Base-by-base conservation (phyloP, 441 rosid species). In the Biscutella auriculata region DNA sequence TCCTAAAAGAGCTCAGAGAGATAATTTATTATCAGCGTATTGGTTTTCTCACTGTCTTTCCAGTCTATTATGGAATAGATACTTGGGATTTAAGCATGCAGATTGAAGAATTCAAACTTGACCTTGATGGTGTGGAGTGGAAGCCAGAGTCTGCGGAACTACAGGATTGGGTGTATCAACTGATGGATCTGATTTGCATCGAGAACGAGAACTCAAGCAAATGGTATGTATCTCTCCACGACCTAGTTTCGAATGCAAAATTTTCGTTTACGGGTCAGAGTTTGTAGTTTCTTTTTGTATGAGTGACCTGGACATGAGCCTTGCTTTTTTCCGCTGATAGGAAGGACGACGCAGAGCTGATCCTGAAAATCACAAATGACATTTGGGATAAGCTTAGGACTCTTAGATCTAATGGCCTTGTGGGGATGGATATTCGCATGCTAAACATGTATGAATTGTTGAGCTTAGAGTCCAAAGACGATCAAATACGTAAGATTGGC, bases 21-120 rank as follows among this genome's bases (percentile, higher is more conserved):
- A 36, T 36, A n/a, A 8, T 36, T 5, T 6, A 36, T 5, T 6
- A 1, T 12, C 16, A 6, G 40, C 40, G 1, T 2, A 36, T 6
- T 4, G 40, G 15, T 36, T 12, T n/a, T n/a, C n/a, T n/a, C n/a
- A n/a, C 1, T 5, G 12, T 69, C 28, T 40, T 73, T 13, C 77
- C 77, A 8, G 66, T 73, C 15, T 73, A 69, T 17, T 62, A 69
- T 13, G 3, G 53, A 23, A 68, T 69, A 17, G 54, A 69, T 7
- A 74, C 71, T 1, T 39, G 71, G 10, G n/a, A 73, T 25, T 61
- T 76, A 5, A 35, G 6, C n/a, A 35, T 14, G 11, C 40, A 35
- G 15, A 7, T 15, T 35, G 16, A 13, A 35, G 15, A 12, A 52
- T 6, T 29, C n/a, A n/a, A n/a, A n/a, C n/a, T n/a, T n/a, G n/a